Percentiles rank a stretch among this genome's conserved stretches.
Conservation (phyloP, 225 moss, liverwort and hornwort genomes). For the Takakia lepidozioides region DNA sequence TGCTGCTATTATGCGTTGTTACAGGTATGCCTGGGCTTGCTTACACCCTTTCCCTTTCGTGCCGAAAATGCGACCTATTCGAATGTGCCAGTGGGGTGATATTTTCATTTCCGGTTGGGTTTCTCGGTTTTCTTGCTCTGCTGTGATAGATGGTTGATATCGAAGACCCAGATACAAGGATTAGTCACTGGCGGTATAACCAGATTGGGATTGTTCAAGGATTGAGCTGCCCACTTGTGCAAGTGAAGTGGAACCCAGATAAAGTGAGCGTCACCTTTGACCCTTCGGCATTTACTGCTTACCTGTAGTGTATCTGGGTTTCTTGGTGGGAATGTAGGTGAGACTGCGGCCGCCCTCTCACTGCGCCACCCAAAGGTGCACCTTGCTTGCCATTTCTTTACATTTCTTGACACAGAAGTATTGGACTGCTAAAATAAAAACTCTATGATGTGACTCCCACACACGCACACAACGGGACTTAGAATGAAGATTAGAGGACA, state of each 20-base stretch:
- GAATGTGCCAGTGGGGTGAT: not conserved
- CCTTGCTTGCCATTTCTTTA: not conserved
- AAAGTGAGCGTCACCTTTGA: too few species aligned
- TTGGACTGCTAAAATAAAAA: too few species aligned
- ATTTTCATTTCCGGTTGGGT: not conserved
- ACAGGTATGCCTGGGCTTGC: conserved; percentile 37
- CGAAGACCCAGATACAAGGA: not conserved
- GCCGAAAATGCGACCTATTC: not conserved
- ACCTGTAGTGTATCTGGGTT: not conserved
- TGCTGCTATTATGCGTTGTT: conserved; percentile 30
- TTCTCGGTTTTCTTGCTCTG: not conserved
- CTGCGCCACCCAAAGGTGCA: conserved; percentile 20
- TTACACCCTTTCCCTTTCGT: not conserved
- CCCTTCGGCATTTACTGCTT: not conserved
- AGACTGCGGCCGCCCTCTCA: conserved; percentile 17
- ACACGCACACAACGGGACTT: too few species aligned
- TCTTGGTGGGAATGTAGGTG: conserved; percentile 16
- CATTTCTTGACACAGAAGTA: too few species aligned
- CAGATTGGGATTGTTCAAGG: too few species aligned
- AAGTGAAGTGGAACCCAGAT: too few species aligned
- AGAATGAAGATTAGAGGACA: too few species aligned
- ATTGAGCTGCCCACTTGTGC: too few species aligned
- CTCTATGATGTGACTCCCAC: too few species aligned
- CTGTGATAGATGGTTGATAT: not conserved
- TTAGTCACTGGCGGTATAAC: not conserved